These are phyloP conservation scores for Aspergillus costaricaensis DNA, from an alignment of 2,329 filamentous ascomycete genomes.

Conservation along the genomic window DNA sequence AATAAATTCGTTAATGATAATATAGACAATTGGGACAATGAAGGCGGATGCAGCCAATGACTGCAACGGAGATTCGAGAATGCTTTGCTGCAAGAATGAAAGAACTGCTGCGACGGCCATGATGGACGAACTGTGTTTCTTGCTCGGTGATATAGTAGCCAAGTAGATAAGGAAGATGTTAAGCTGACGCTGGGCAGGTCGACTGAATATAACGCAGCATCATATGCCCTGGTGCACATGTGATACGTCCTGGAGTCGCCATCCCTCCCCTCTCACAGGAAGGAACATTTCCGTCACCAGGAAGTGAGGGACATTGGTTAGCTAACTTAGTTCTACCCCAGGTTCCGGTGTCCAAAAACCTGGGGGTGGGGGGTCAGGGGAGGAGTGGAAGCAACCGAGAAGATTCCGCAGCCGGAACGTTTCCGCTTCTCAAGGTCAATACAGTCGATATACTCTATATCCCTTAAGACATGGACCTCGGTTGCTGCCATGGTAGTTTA, in stretches of 20 bases:
- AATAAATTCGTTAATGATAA: slow-evolving; percentile 54
- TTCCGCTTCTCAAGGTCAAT: slow-evolving; percentile 20
- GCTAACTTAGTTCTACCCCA: slow-evolving; percentile 15
- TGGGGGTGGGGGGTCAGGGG: neutral
- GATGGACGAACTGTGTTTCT: neutral
- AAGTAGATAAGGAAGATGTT: neutral
- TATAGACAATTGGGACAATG: slow-evolving; percentile 45
- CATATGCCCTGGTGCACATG: neutral
- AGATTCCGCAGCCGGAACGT: slow-evolving; percentile 27
- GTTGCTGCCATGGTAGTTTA: no score
- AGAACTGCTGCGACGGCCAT: slow-evolving; percentile 33
- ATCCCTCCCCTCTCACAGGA: slow-evolving; percentile 5
- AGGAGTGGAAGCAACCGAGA: slow-evolving; percentile 17
- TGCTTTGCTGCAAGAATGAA: slow-evolving; percentile 22
- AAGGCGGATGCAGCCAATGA: slow-evolving; percentile 23
- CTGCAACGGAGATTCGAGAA: slow-evolving; percentile 24
- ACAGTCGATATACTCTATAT: neutral
- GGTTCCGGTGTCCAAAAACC: neutral
- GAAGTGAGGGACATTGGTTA: neutral
- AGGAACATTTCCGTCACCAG: slow-evolving; percentile 28
- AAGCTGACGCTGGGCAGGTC: neutral
- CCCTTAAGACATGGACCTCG: neutral
- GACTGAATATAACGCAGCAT: slow-evolving; percentile 9
- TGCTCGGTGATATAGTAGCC: neutral
- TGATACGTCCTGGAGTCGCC: neutral